Conservation (phyloP, 345 rosid species). For the Citrus australasica region DNA sequence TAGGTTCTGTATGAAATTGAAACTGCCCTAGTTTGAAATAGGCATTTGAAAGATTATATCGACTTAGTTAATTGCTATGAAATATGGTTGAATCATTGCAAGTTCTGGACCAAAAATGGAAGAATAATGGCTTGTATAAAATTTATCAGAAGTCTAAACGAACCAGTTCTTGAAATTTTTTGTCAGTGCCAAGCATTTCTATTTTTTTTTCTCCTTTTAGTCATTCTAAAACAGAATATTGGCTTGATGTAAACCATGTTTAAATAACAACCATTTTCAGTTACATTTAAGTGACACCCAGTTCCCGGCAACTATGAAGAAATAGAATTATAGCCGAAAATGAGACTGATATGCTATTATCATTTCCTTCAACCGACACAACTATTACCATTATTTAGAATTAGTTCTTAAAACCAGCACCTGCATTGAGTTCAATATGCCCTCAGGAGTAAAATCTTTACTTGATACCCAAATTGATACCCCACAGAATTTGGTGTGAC, state of each 20-base stretch:
- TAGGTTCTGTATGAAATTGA: background rate
- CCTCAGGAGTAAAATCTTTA: background rate
- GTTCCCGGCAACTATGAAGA: too few species aligned
- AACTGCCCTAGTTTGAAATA: background rate
- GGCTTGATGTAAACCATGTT: background rate
- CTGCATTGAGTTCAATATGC: background rate
- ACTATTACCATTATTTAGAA: too few species aligned
- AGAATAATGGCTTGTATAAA: background rate
- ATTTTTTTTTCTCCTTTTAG: too few species aligned
- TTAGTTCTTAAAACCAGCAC: background rate
- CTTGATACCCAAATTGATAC: background rate
- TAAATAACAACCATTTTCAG: background rate
- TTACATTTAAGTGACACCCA: too few species aligned
- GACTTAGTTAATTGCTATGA: background rate
- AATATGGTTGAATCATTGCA: background rate
- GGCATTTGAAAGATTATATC: background rate
- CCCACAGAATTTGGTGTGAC: background rate
- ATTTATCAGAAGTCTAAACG: background rate
- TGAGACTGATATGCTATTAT: too few species aligned
- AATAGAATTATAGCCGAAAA: too few species aligned
- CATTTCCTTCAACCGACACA: too few species aligned
- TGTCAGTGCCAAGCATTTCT: background rate
- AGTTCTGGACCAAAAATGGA: background rate
- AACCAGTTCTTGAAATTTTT: background rate
- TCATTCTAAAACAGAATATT: background rate